Evolutionary conservation across 2,329 filamentous ascomycete genomes (phyloP).

Genomic region (Onygena corvina): DNA sequence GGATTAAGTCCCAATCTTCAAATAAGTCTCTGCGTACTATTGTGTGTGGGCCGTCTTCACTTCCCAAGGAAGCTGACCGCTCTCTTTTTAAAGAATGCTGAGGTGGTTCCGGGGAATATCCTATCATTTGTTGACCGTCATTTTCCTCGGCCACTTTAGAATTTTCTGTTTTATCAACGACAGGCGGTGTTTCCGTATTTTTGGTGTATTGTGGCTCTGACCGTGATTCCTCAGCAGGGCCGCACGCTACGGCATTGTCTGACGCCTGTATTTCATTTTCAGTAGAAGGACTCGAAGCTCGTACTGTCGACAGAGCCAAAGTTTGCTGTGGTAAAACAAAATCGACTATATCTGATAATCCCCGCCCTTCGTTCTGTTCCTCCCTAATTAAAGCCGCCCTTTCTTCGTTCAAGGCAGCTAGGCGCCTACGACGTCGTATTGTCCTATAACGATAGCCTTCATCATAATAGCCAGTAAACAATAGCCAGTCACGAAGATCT

Average conservation of each 20-base stretch:
- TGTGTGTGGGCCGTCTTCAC: background rate
- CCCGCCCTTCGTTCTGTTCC: conserved; percentile 14
- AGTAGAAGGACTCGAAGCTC: background rate
- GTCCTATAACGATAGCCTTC: conserved; percentile 22
- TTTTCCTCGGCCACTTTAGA: background rate
- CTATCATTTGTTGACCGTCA: no score
- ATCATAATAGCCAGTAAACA: conserved; percentile 27
- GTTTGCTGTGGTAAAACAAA: background rate
- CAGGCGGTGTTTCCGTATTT: background rate
- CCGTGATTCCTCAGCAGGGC: background rate
- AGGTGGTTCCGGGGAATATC: background rate
- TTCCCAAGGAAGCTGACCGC: background rate
- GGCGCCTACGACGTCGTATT: conserved; percentile 15
- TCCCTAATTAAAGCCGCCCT: conserved; percentile 17
- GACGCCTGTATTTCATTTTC: background rate
- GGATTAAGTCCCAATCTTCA: background rate
- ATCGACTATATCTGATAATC: conserved; percentile 7
- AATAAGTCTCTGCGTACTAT: background rate
- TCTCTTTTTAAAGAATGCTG: background rate
- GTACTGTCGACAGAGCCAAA: background rate
- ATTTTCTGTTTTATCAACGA: no score
- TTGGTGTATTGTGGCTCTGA: background rate
- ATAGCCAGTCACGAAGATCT: conserved; percentile 28
- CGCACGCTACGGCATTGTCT: background rate
- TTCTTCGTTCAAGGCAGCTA: conserved; percentile 25